Base-by-base conservation (phyloP, 1,139 yeast species). In the Yamadazyma epiphylla region DNA sequence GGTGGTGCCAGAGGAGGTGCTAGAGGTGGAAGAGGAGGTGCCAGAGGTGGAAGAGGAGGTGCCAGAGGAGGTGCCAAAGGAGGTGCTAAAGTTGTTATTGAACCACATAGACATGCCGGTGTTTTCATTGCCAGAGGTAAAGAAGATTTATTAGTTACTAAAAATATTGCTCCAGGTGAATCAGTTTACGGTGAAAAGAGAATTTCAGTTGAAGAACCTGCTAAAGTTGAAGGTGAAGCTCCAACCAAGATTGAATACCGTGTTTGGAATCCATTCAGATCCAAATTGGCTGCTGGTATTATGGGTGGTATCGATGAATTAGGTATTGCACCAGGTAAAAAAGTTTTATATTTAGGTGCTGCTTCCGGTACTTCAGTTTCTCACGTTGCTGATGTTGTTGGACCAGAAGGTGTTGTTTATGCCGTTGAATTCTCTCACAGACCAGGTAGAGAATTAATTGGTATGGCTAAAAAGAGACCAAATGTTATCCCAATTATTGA, bases 401-500 rank as follows among this genome's bases (percentile, higher is more conserved):
- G 98, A 44, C 97, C 98, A 60, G 96, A 88, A 70, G 98, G 98
- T 63, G 74, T 87, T 55, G 98, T 91, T 38, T 94, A 91, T 63
- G 98, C 98, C 36, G 98, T 91, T 51, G 98, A 91, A 70, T 91
- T 91, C 73, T 88, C 97, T 42, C 98, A 91, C 77, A 84, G 98
- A 77, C 95, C 97, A 54, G 98, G 98, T 62, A 85, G 98, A 77
- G 98, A 91, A 68, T 79, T 91, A 68, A 89, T 94, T 58, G 87
- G 95, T 56, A 91, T 91, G 98, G 98, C 98, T 61, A 91, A 91
- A 80, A 91, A 91, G 94, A 86, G 98, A 79, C 97, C 98, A 46
- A 91, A 91, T 60, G 95, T 91, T 37, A 86, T 94, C 48, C 98
- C 98, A 55, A 91, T 91, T 64, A 89, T 91, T 62, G 98, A 91